These are phyloP conservation scores for Camelina laxa DNA, from an alignment of 345 rosid species.

Conservation along the genomic window DNA sequence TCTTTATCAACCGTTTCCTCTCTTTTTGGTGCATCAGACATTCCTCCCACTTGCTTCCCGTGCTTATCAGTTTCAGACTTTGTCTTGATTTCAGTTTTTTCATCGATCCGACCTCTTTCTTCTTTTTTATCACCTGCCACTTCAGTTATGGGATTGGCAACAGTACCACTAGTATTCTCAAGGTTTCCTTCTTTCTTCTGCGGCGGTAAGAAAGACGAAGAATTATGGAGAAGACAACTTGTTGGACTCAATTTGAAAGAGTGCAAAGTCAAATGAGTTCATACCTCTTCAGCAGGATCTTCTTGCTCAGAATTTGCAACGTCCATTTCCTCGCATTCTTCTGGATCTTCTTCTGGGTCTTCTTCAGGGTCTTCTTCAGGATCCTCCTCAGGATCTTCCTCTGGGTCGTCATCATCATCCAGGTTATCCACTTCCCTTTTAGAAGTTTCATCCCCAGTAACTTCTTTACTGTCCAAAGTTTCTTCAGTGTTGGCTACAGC, in stretches of 20 bases:
- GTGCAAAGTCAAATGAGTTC: slow-evolving; percentile 12
- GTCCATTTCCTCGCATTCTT: slow-evolving; percentile 58
- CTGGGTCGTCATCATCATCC: slow-evolving; percentile 57
- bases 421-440: slow-evolving; percentile 49
- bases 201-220: slow-evolving; percentile 19
- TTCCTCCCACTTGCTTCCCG: slow-evolving; percentile 40
- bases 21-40: slow-evolving; percentile 48
- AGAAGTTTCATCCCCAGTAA: slow-evolving; percentile 43
- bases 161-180: slow-evolving; percentile 41
- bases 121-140: slow-evolving; percentile 48
- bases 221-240: slow-evolving; percentile 17
- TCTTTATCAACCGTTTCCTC: slow-evolving; percentile 68
- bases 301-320: slow-evolving; percentile 53
- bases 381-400: slow-evolving; percentile 63
- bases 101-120: slow-evolving; percentile 44
- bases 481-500: slow-evolving; percentile 37
- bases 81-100: slow-evolving; percentile 47
- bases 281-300: slow-evolving; percentile 58
- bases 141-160: slow-evolving; percentile 33
- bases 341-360: slow-evolving; percentile 79
- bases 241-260: slow-evolving; percentile 27
- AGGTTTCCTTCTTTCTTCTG: slow-evolving; percentile 52
- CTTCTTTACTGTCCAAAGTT: slow-evolving; percentile 15
- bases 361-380: slow-evolving; percentile 61
- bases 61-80: slow-evolving; percentile 45